Conservation (phyloP, 2,329 filamentous ascomycete species). For the Pyricularia sp. region DNA sequence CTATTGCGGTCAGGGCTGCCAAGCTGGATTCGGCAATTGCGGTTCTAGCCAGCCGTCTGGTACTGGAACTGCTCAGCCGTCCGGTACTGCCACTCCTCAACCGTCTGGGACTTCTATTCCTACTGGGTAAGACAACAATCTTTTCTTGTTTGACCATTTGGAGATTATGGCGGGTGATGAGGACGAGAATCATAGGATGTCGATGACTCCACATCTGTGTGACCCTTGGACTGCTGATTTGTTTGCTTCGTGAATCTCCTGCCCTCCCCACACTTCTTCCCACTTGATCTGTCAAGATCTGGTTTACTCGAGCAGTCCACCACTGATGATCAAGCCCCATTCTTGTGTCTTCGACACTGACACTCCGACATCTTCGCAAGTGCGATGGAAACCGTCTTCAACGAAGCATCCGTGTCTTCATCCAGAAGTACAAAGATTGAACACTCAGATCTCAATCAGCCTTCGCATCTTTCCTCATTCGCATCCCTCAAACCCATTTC, state of each 20-base stretch:
- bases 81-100: neutral
- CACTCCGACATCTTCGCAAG: neutral
- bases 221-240: neutral
- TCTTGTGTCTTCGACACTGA: neutral
- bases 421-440: neutral
- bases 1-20: conserved; percentile 10
- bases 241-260: neutral
- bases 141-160: neutral
- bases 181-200: neutral
- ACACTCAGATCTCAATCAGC: neutral
- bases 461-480: neutral
- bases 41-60: neutral
- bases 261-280: neutral
- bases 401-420: neutral
- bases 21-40: conserved; percentile 7
- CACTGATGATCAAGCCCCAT: neutral
- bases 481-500: too few relatives aligned
- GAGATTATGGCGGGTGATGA: neutral
- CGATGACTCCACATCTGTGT: neutral
- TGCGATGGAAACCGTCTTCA: neutral
- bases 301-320: neutral
- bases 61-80: too few relatives aligned
- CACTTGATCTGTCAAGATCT: neutral
- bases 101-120: neutral
- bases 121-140: neutral